Evolutionary conservation across 495 filamentous ascomycete genomes (phyloP), one percentile per base, ranked within the genome.

Genomic region (Baudoinia panamericana): DNA sequence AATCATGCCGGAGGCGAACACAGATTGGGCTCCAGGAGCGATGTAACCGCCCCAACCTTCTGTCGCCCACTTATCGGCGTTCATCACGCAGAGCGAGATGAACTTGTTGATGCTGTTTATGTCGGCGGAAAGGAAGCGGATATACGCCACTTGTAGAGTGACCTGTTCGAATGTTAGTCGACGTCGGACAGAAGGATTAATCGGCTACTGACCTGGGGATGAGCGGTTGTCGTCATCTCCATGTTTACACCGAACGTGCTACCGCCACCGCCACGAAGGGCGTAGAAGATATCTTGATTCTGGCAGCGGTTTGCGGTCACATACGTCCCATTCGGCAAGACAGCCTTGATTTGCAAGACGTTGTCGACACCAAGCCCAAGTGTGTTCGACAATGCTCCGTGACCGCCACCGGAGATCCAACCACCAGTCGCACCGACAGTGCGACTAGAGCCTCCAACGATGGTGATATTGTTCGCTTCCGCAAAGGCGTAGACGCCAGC

Each of bases 201-300:
- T n/a, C n/a, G n/a, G n/a, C n/a, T n/a, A 15, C 17, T 23, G 17
- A 41, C 38, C 21, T 24, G 21, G 3, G 50, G 50, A 19, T 35
- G 49, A 8, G 41, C 40, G 21, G 39, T 45, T 6, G 37, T 42
- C n/a, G 29, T 39, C 19, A 34, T 46, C 23, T 36, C 29, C 10
- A 28, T 37, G 31, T 35, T 41, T 9, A 54, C 42, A 19, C 42
- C 51, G 30, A 36, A 51, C 0, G 36, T 43, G 17, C 32, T 25
- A 9, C 27, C 32, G 11, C 51, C 51, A 18, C 51, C 47, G 28
- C 51, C 51, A 5, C 51, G 36, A 11, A 51, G 20, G 6, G 51
- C 51, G 20, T 12, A 54, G 27, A 43, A 54, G 28, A 51, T 13
- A 24, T 51, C 51, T 4, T 38, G 15, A 36, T 51, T 54, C 22